Evolutionary conservation across 1,139 yeast genomes (phyloP).

Genomic region (Sugiyamaella neomexicana): DNA sequence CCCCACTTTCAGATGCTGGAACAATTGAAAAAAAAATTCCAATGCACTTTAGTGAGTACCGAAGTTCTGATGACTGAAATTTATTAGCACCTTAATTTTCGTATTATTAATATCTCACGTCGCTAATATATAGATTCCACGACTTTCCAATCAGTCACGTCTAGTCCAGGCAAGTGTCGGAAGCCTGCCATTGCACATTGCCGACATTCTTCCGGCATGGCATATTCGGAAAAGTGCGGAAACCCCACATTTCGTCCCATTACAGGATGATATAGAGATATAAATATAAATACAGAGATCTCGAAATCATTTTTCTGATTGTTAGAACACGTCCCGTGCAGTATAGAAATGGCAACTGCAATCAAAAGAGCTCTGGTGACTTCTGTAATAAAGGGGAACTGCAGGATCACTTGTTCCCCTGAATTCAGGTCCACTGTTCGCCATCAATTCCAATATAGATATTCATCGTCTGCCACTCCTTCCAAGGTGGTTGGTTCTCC

Average conservation of each 20-base stretch:
- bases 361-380: background rate
- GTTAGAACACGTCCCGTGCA: background rate
- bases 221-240: background rate
- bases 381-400: background rate
- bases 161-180: background rate
- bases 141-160: background rate
- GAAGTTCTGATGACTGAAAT: too few relatives aligned
- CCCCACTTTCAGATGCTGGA: too few relatives aligned
- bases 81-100: too few relatives aligned
- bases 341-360: conserved; percentile 3
- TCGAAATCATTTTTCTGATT: background rate
- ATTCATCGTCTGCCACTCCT: conserved; percentile 7
- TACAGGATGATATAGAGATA: background rate
- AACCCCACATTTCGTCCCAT: background rate
- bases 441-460: conserved; percentile 8
- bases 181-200: background rate
- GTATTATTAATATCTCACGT: background rate
- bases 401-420: conserved; percentile 1
- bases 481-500: conserved; percentile 19
- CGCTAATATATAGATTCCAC: background rate
- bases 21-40: too few relatives aligned
- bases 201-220: conserved; percentile 1
- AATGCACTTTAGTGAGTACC: too few relatives aligned
- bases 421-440: background rate
- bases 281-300: background rate